phyloP scores from a whole-genome alignment of 129 eudicot genomes.

The Flaveria ramosissima region DNA sequence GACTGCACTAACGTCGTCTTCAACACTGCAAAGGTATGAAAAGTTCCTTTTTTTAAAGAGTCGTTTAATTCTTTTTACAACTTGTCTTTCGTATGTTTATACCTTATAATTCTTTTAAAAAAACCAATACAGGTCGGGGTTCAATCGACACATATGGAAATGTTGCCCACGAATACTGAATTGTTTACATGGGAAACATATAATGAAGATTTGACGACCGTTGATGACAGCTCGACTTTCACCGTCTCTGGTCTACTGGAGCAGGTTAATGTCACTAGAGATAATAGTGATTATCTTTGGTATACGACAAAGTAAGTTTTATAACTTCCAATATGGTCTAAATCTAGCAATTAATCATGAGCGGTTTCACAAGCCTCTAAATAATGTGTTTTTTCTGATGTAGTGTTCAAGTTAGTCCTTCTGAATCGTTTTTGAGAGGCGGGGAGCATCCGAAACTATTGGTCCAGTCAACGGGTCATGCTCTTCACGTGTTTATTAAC shows the following conservation, averaged over 20 bases:
- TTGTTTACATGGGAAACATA: slow-evolving; percentile 57
- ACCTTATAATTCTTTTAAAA: neutral
- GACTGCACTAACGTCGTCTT: slow-evolving; percentile 52
- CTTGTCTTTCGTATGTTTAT: neutral
- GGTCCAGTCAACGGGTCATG: slow-evolving; percentile 83
- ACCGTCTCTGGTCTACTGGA: slow-evolving; percentile 50
- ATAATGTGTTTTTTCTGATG: slow-evolving; percentile 13
- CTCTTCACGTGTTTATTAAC: slow-evolving; percentile 79
- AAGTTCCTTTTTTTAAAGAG: neutral
- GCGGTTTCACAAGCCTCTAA: neutral
- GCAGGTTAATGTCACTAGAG: slow-evolving; percentile 64
- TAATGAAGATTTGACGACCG: slow-evolving; percentile 46
- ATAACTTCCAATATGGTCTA: neutral
- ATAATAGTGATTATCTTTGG: slow-evolving; percentile 58
- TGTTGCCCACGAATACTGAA: slow-evolving; percentile 45
- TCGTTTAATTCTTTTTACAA: neutral
- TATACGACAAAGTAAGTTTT: slow-evolving; percentile 51
- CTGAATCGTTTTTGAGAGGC: slow-evolving; percentile 71
- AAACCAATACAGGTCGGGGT: slow-evolving; percentile 48
- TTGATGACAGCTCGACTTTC: slow-evolving; percentile 53
- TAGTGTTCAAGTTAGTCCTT: slow-evolving; percentile 72
- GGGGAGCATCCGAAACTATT: slow-evolving; percentile 72
- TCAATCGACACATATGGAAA: slow-evolving; percentile 55
- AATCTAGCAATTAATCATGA: neutral
- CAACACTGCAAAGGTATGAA: slow-evolving; percentile 49